phyloP scores from a whole-genome alignment of 768 basidiomycete genomes.

The Suillus brevipes region DNA sequence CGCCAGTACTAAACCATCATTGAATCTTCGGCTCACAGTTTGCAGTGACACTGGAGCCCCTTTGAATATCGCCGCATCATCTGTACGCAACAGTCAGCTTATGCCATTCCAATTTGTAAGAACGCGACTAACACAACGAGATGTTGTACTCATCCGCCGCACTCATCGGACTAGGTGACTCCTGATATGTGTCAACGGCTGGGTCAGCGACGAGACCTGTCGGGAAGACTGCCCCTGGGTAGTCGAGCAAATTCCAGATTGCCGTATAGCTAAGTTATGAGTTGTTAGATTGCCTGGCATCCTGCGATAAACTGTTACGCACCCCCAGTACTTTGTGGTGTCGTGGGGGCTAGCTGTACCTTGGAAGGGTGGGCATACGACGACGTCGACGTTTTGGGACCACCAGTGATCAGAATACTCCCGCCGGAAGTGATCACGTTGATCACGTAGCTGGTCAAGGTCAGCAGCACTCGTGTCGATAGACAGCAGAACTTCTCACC shows the following conservation, averaged over 20 bases:
- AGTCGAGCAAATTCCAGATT: conserved; percentile 47
- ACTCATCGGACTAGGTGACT: conserved; percentile 14
- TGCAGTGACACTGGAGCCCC: conserved; percentile 24
- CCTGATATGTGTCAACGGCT: conserved; percentile 20
- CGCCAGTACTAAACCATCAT: conserved; percentile 29
- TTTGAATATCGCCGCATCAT: conserved; percentile 21
- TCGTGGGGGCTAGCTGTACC: conserved; percentile 40
- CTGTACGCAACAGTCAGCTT: conserved; percentile 15
- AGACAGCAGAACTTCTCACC: conserved; percentile 23
- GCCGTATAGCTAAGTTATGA: conserved; percentile 38
- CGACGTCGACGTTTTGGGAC: conserved; percentile 38
- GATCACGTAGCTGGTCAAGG: conserved; percentile 24
- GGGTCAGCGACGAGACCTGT: conserved; percentile 37
- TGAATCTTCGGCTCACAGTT: conserved; percentile 25
- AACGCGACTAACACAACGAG: conserved; percentile 18
- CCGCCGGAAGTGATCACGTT: conserved; percentile 36
- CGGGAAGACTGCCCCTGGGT: conserved; percentile 45
- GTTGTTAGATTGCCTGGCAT: conserved; percentile 38
- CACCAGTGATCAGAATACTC: conserved; percentile 40
- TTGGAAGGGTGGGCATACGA: conserved; percentile 39
- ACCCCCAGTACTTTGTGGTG: conserved; percentile 37
- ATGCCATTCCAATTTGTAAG: not conserved
- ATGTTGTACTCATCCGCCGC: conserved; percentile 23
- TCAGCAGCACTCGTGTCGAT: conserved; percentile 20
- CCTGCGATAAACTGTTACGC: conserved; percentile 11